A percentile compares a stretch with the other conserved stretches of the same genome.
Evolutionary conservation across 768 basidiomycete species (phyloP).

Genomic region (Tulasnella sp.): DNA sequence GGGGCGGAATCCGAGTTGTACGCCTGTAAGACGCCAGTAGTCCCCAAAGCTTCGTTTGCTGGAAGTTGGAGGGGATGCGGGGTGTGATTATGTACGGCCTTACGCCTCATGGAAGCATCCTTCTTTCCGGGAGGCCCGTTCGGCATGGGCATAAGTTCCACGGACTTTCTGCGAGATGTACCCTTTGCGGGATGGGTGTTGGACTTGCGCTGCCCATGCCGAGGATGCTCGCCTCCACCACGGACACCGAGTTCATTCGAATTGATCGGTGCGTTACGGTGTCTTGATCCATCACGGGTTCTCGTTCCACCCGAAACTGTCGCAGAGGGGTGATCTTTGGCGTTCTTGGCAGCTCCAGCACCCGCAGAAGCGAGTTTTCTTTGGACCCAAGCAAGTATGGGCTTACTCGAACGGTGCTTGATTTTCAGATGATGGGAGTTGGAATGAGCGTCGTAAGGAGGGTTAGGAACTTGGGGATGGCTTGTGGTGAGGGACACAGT

Average conservation of each 20-base stretch:
- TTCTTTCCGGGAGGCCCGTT: not conserved
- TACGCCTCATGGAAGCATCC: constrained; percentile 9
- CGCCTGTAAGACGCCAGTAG: constrained; percentile 41
- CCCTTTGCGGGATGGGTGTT: not conserved
- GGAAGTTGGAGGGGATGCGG: constrained; percentile 10
- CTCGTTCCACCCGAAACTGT: not conserved
- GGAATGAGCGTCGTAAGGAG: not conserved
- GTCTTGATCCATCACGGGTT: not conserved
- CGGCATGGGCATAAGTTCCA: not conserved
- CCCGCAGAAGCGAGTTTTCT: constrained; percentile 65
- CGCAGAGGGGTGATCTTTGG: not conserved
- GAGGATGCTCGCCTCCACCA: not conserved
- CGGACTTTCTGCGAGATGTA: not conserved
- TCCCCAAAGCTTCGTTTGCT: constrained; percentile 2
- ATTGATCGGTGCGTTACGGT: not conserved
- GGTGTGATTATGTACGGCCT: not conserved
- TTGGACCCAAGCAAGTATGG: constrained; percentile 83
- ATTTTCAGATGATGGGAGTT: constrained; percentile 30
- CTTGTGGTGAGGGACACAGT: not conserved
- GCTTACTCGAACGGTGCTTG: constrained; percentile 54
- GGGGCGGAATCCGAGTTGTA: constrained; percentile 41
- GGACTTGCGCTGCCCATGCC: not conserved
- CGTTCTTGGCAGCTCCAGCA: constrained; percentile 13
- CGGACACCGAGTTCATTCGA: too few species aligned
- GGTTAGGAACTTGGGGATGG: not conserved